Conservation (phyloP, 2,329 filamentous ascomycete species). For the Ceratocystis variospora region DNA sequence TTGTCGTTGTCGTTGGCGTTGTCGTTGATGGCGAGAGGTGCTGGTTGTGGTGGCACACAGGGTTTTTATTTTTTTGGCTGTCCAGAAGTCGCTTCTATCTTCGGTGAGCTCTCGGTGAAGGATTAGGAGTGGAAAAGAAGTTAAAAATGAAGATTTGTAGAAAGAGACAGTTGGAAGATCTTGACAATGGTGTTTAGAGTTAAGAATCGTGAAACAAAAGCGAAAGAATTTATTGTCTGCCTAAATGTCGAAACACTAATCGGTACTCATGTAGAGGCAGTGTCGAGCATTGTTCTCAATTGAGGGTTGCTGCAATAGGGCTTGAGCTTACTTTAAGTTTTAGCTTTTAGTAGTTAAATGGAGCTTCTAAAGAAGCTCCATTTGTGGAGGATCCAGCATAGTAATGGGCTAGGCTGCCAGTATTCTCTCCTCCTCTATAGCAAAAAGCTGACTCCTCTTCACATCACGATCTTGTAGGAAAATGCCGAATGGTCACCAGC, state of each 20-base stretch:
- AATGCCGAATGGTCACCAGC: no score
- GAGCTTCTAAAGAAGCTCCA: background rate
- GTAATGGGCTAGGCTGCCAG: background rate
- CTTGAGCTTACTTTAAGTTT: background rate
- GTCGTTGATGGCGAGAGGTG: background rate
- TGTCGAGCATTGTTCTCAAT: background rate
- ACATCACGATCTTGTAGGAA: no score
- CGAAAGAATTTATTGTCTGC: background rate
- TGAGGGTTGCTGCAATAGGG: background rate
- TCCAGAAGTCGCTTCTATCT: background rate
- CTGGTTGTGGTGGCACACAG: background rate
- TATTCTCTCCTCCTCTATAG: no score
- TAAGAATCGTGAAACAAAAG: background rate
- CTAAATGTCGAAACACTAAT: background rate
- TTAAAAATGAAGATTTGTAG: background rate
- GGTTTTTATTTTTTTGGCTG: background rate
- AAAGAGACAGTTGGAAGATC: background rate
- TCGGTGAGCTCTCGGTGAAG: slow-evolving; percentile 4
- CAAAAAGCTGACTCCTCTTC: no score
- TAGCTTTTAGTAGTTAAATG: background rate
- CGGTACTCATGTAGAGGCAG: background rate
- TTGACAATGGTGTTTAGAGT: background rate
- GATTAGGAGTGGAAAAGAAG: background rate
- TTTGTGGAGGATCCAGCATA: background rate
- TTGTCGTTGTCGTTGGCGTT: background rate